phyloP scores from a whole-genome alignment of 2,329 filamentous ascomycete genomes.

The Paecilomyces dactylethromorphus region DNA sequence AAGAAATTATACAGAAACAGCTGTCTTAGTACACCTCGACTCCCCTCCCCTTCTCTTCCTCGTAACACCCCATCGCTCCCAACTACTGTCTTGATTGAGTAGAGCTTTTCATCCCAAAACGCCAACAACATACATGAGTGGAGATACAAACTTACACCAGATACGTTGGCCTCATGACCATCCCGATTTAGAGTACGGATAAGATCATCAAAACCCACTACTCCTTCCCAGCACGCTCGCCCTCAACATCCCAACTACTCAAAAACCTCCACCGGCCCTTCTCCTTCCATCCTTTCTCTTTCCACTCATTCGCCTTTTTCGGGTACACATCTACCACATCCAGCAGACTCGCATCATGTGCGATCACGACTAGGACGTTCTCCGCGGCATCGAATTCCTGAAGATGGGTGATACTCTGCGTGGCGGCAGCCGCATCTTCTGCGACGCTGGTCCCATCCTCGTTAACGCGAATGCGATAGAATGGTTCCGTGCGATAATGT shows the following conservation, averaged over 20 bases:
- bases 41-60: too few species aligned
- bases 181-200: neutral
- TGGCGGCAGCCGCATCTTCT: conserved; percentile 5
- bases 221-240: neutral
- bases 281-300: conserved; percentile 22
- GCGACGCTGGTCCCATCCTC: neutral
- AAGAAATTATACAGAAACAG: too few species aligned
- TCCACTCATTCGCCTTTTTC: conserved; percentile 25
- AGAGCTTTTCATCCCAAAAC: neutral
- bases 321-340: conserved; percentile 28
- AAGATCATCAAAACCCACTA: neutral
- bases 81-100: neutral
- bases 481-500: neutral
- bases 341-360: conserved; percentile 27
- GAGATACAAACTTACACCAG: neutral
- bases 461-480: neutral
- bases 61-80: too few species aligned
- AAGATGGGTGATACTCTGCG: conserved; percentile 22
- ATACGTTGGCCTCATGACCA: neutral
- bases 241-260: conserved; percentile 26
- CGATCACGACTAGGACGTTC: conserved; percentile 26
- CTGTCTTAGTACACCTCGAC: too few species aligned
- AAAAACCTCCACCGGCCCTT: conserved; percentile 30
- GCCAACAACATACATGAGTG: neutral
- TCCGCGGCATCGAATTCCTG: conserved; percentile 27